These are phyloP conservation scores for Backusella tarrabulga DNA, from an alignment of 192 early-diverging fungal species.

Conservation along the genomic window DNA sequence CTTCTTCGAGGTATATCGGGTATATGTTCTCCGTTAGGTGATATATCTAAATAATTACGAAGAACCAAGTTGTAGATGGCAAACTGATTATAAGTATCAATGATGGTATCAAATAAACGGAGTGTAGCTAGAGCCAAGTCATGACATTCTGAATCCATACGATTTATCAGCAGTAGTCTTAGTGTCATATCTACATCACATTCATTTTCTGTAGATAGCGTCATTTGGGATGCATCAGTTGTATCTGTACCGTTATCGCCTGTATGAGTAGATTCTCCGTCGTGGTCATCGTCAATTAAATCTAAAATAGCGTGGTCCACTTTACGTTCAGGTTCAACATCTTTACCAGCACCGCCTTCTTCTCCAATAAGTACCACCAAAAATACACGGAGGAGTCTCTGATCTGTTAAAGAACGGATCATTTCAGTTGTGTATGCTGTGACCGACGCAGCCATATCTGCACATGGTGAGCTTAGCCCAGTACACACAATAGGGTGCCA, in stretches of 20 bases:
- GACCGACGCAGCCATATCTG: conserved; percentile 28
- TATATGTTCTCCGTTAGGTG: conserved; percentile 30
- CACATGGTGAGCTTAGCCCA: conserved; percentile 27
- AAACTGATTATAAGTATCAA: conserved; percentile 61
- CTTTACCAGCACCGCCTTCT: conserved; percentile 37
- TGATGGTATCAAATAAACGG: conserved; percentile 57
- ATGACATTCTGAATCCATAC: conserved; percentile 31
- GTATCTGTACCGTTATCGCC: background rate
- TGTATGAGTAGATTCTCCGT: background rate
- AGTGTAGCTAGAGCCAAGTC: conserved; percentile 52
- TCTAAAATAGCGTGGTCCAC: background rate
- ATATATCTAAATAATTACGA: conserved; percentile 48
- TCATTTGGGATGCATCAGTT: background rate
- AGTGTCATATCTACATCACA: conserved; percentile 32
- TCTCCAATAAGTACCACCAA: conserved; percentile 33
- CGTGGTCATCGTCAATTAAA: conserved; percentile 21
- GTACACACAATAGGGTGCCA: conserved; percentile 40
- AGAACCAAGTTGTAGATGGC: conserved; percentile 55
- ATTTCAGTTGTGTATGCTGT: conserved; percentile 40
- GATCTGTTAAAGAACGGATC: conserved; percentile 37
- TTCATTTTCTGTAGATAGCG: background rate
- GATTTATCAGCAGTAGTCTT: conserved; percentile 44
- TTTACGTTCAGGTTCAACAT: conserved; percentile 31
- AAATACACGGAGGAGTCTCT: conserved; percentile 32
- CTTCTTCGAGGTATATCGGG: conserved; percentile 12